These are phyloP conservation scores for Hemileccinum hortonii DNA, from an alignment of 1,284 basidiomycete species.

Conservation along the genomic window DNA sequence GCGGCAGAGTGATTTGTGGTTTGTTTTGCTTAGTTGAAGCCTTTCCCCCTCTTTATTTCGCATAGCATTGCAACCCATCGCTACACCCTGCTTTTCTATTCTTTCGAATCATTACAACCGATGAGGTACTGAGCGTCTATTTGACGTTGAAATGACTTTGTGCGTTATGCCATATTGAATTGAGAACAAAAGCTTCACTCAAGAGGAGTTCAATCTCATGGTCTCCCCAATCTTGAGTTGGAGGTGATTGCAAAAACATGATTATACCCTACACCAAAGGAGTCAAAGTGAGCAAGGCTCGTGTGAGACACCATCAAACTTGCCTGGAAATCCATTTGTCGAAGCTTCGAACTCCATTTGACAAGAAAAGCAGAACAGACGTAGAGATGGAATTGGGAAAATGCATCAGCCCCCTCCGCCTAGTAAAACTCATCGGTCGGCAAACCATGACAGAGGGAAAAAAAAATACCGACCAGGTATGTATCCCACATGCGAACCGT, in stretches of 20 bases:
- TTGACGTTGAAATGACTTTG: constrained; percentile 80
- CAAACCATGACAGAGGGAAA: background rate
- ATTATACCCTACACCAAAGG: constrained; percentile 78
- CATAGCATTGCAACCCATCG: constrained; percentile 26
- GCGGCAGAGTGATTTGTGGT: constrained; percentile 24
- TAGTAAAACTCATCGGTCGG: constrained; percentile 33
- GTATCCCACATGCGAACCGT: constrained; percentile 99
- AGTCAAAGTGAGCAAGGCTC: constrained; percentile 7
- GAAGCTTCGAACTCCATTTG: constrained; percentile 86
- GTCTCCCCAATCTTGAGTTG: constrained; percentile 94
- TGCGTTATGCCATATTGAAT: constrained; percentile 91
- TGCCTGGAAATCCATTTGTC: constrained; percentile 96
- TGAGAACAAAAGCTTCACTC: constrained; percentile 94
- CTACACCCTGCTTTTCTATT: constrained; percentile 26
- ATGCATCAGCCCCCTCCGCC: constrained; percentile 94
- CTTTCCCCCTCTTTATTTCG: constrained; percentile 1
- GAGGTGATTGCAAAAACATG: constrained; percentile 96
- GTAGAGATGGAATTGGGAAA: constrained; percentile 95
- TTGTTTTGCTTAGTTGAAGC: background rate
- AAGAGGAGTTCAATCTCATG: constrained; percentile 94
- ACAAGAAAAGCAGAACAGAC: constrained; percentile 95
- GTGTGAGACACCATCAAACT: constrained; percentile 5
- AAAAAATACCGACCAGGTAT: constrained; percentile 72
- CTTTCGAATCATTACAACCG: constrained; percentile 5
- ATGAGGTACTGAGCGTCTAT: constrained; percentile 13